Base-by-base conservation (phyloP, 23 red algal species). In the Cyanidium caldarium region DNA sequence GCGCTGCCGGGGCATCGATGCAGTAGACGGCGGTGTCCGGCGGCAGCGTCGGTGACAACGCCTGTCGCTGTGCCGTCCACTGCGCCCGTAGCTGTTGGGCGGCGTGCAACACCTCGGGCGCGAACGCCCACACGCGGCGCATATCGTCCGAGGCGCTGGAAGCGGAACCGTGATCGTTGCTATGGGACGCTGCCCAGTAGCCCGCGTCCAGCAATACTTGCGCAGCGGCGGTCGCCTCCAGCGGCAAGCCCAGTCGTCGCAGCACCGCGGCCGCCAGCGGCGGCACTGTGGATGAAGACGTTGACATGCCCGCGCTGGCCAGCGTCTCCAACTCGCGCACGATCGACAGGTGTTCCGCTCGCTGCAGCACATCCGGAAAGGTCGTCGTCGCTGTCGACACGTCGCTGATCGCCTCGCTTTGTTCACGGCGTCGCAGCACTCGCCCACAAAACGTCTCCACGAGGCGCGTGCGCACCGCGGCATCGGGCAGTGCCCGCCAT, bases 401-500 rank as follows among this genome's bases (percentile, higher is more conserved):
- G n/a, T n/a, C n/a, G n/a, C n/a, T n/a, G n/a, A n/a, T n/a, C n/a
- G n/a, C n/a, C n/a, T n/a, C n/a, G n/a, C n/a, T n/a, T n/a, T n/a
- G n/a, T n/a, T n/a, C n/a, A n/a, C n/a, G n/a, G n/a, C n/a, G n/a
- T n/a, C n/a, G n/a, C n/a, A 10, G 23, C 21, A 28, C 51, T 14
- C 51, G 51, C 31, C 31, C 51, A 61, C 51, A 61, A 28, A 61
- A 61, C 7, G 51, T 28, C 51, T 61, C 51, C 5, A 61, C 51
- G 13, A 61, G 7, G 21, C 51, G 51, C 5, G 23, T 28, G 51
- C 51, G 51, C 31, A 61, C 51, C 10, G 31, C 5, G n/a, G 51
- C n/a, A 10, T 61, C 51, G 5, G 51, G 23, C 5, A 61, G 51
- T 28, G 51, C 51, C 31, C 51, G 51, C 51, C 51, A 61, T 16